phyloP scores from a whole-genome alignment of 108 stramenopile genomes.

The Pseudonitzschia multistriata region DNA sequence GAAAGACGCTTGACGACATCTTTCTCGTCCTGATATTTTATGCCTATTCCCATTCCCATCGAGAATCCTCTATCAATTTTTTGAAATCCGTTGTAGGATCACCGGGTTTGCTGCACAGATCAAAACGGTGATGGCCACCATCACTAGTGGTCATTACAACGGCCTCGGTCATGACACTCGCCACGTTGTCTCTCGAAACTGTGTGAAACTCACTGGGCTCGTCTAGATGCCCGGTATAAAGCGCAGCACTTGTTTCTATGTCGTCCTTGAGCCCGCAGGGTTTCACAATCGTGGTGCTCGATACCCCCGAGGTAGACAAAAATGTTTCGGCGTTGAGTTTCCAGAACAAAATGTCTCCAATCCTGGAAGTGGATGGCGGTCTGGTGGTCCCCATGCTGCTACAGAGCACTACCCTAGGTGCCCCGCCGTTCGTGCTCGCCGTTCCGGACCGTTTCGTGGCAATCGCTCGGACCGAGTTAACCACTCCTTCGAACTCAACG shows the following conservation, averaged over 20 bases:
- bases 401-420: not conserved
- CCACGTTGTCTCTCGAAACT: not conserved
- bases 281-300: not conserved
- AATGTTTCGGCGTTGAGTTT: slow-evolving; percentile 4
- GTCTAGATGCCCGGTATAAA: not conserved
- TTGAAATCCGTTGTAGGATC: not conserved
- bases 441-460: no score
- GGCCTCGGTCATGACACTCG: slow-evolving; percentile 3
- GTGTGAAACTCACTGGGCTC: not conserved
- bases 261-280: not conserved
- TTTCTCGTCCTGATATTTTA: no score
- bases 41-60: slow-evolving; percentile 12
- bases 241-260: not conserved
- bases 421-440: not conserved
- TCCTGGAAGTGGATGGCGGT: not conserved
- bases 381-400: not conserved
- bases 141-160: not conserved
- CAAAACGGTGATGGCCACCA: not conserved
- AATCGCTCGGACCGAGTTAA: not conserved
- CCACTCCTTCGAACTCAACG: not conserved
- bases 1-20: no score
- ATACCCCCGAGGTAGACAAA: not conserved
- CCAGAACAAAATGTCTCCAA: not conserved
- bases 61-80: not conserved
- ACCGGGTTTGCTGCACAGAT: slow-evolving; percentile 2